Evolutionary conservation across 805 yeast species (phyloP), one percentile per base, ranked within the genome.

Genomic region (Kuraishia capsulata): DNA sequence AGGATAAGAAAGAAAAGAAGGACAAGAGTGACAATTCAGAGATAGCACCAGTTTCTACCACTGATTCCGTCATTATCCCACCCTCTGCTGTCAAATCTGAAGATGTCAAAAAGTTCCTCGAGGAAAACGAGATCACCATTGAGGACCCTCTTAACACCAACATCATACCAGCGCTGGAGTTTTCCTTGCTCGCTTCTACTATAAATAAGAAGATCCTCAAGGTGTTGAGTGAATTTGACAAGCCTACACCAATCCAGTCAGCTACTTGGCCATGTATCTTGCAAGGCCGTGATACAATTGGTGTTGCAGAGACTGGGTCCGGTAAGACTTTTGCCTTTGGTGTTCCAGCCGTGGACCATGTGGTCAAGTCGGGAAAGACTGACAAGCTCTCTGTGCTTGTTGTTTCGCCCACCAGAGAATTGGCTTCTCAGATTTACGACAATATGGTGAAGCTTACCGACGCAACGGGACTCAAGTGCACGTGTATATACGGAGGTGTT

Each of bases 251-350:
- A 28, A 90, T 90, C 50, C 98, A 90, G 66, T 74, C 96, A 24
- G 86, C 78, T 33, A 74, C 97, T 6, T 92, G 97, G 97, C 97
- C 98, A 46, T 87, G 76, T 54, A 63, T 90, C 38, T 63, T 88
- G 37, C 63, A 74, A 17, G 82, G 83, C 14, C 72, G 80, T 42
- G 98, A 90, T 56, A 95, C 89, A 20, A 76, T 90, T 47, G 98
- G 97, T 59, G 96, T 90, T 46, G 98, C 98, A 11, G 97, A 90
- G 64, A 90, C 98, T 3, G 98, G 98, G 29, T 86, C 96, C 1
- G 98, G 98, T 54, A 90, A 90, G 61, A 90, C 98, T 0, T 81
- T 90, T 62, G 97, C 96, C 0, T 92, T 90, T 57, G 96, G 96
- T 57, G 92, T 92, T 24, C 98, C 99, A 35, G 96, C 97, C n/a